phyloP scores from a whole-genome alignment of 805 yeast genomes.

The Jamesozyma lodderae region DNA sequence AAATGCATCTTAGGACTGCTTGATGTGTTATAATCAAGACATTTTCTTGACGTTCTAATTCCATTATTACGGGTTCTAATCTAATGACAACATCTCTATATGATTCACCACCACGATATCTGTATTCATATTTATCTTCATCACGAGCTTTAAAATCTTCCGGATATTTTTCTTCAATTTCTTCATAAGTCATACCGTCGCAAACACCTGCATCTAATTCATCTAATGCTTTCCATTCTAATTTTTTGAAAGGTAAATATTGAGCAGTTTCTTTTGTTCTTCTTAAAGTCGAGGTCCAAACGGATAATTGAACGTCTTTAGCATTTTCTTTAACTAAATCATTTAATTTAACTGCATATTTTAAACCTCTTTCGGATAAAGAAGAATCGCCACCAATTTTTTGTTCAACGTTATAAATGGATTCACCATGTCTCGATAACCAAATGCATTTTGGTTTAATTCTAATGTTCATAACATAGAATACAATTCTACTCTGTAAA shows the following conservation, averaged over 20 bases:
- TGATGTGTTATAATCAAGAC: conserved; percentile 94
- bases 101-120: conserved; percentile 96
- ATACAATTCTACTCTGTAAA: conserved; percentile 84
- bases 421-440: conserved; percentile 94
- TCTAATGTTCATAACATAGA: conserved; percentile 91
- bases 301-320: conserved; percentile 61
- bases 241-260: conserved; percentile 66
- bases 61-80: conserved; percentile 96
- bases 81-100: conserved; percentile 92
- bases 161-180: conserved; percentile 74
- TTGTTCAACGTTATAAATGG: conserved; percentile 83
- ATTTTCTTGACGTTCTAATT: conserved; percentile 92
- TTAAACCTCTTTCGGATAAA: conserved; percentile 72
- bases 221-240: conserved; percentile 94
- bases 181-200: conserved; percentile 94
- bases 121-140: conserved; percentile 88
- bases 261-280: conserved; percentile 92
- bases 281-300: conserved; percentile 89
- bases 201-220: conserved; percentile 97
- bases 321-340: conserved; percentile 54
- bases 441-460: conserved; percentile 87
- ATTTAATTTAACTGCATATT: conserved; percentile 77
- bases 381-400: conserved; percentile 94
- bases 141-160: conserved; percentile 95
- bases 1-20: conserved; percentile 91